Evolutionary conservation across 2,329 filamentous ascomycete species (phyloP), one percentile per base, ranked within the genome.

Genomic region (Thermothelomyces thermophilus): DNA sequence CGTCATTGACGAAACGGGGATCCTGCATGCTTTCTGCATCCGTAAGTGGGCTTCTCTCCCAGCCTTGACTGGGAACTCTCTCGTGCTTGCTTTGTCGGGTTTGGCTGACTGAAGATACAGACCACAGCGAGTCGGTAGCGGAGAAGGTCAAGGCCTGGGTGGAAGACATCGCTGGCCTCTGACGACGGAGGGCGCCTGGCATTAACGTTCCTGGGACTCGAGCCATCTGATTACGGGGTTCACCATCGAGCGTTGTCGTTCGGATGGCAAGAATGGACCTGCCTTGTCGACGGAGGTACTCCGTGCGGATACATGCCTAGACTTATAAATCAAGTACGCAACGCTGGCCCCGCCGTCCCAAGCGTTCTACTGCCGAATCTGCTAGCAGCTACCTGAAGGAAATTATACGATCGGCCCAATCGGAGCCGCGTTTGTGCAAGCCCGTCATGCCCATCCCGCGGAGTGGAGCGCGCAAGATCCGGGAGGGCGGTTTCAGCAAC

Each of bases 21-120:
- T 84, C 9, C 76, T 75, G 7, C 82, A 85, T 64, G 78, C 75
- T 0, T 85, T 84, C 64, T 83, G 80, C 59, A 72, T 77, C 26
- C 64, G 74, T 76, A 55, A 67, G 73, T 34, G 22, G 8, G 26
- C 24, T 5, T 17, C 30, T 37, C 16, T 19, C 16, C 16, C 8
- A 5, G 13, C 33, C 13, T n/a, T 6, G 7, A n/a, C 3, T n/a
- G 16, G 35, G 5, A 6, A 19, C 35, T 19, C 35, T 16, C 14
- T 7, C 13, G 1, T 43, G 17, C 22, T 34, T 33, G 35, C 34
- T 19, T 26, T 37, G 30, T 31, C n/a, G n/a, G n/a, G n/a, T n/a
- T n/a, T 17, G 24, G 14, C 10, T 7, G 16, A 17, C 34, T 16
- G 7, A 30, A n/a, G 33, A 17, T 20, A n/a, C 44, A 73, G 71